Evolutionary conservation across 1,284 basidiomycete species (phyloP).

Genomic region (Microbotryomycetes sp.): DNA sequence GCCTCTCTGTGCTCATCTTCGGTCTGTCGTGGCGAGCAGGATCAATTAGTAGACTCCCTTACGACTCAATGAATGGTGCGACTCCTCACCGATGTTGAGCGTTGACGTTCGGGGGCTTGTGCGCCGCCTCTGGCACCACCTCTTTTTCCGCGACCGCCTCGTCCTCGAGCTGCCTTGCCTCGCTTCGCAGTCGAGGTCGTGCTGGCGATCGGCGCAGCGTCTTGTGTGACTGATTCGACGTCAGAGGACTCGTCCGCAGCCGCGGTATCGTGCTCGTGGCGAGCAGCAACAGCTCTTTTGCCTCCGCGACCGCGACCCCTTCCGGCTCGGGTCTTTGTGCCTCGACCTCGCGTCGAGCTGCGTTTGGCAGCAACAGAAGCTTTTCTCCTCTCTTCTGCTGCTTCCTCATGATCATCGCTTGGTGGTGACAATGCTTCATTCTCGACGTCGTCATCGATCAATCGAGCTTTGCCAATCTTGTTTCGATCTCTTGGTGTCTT

Average conservation of each 20-base stretch:
- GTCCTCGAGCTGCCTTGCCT: not conserved
- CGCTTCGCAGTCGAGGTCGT: not conserved
- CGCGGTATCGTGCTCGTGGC: not conserved
- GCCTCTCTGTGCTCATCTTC: too few species aligned
- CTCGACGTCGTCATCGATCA: not conserved
- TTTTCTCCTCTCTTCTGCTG: not conserved
- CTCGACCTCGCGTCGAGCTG: not conserved
- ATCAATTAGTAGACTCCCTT: too few species aligned
- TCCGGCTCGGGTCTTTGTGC: not conserved
- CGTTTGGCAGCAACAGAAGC: not conserved
- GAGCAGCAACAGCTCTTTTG: not conserved
- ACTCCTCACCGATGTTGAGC: not conserved
- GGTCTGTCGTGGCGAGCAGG: too few species aligned
- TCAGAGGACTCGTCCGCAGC: not conserved
- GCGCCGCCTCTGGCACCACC: not conserved
- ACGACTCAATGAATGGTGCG: not conserved
- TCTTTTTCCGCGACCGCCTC: not conserved
- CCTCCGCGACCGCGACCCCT: constrained; percentile 1
- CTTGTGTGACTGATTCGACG: not conserved
- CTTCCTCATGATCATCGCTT: not conserved
- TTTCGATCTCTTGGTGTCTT: not conserved
- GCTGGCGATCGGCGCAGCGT: not conserved
- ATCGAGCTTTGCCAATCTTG: not conserved
- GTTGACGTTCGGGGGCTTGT: not conserved
- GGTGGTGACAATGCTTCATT: not conserved